Conservation (phyloP, 768 basidiomycete genomes). For the Fistulinella prunicolor region DNA sequence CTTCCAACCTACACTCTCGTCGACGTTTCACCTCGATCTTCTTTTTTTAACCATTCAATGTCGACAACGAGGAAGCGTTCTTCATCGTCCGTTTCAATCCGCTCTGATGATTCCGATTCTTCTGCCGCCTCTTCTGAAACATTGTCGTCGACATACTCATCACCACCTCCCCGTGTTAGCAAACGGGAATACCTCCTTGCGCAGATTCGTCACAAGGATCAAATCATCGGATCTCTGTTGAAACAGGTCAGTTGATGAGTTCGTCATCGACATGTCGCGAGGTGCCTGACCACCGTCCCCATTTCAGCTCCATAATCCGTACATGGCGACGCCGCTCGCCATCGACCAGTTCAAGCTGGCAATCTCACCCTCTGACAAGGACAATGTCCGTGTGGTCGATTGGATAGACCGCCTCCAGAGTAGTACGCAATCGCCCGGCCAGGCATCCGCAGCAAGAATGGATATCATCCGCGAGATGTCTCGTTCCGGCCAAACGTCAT, state of each 20-base stretch:
- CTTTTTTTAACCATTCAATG: not conserved
- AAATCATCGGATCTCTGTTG: constrained; percentile 79
- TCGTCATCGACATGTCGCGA: not conserved
- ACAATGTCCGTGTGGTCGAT: constrained; percentile 64
- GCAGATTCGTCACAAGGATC: constrained; percentile 84
- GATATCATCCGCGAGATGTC: constrained; percentile 30
- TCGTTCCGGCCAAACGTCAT: constrained; percentile 24
- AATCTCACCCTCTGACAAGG: constrained; percentile 69
- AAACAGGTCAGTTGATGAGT: constrained; percentile 56
- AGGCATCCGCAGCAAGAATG: constrained; percentile 31
- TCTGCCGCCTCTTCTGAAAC: constrained; percentile 36
- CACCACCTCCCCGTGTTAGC: constrained; percentile 41
- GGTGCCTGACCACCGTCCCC: constrained; percentile 1
- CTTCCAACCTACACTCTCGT: no score
- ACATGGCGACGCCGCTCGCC: constrained; percentile 72
- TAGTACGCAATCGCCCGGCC: constrained; percentile 50
- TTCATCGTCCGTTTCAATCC: constrained; percentile 14
- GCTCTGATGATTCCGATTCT: constrained; percentile 28
- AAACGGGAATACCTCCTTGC: constrained; percentile 85
- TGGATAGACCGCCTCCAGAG: constrained; percentile 73
- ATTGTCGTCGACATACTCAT: constrained; percentile 33
- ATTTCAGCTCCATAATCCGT: constrained; percentile 64
- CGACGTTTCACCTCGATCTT: not conserved
- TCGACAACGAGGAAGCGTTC: constrained; percentile 15
- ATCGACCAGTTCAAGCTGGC: constrained; percentile 79